Evolutionary conservation across 768 basidiomycete genomes (phyloP).

Genomic region (Ephemerocybe angulata): DNA sequence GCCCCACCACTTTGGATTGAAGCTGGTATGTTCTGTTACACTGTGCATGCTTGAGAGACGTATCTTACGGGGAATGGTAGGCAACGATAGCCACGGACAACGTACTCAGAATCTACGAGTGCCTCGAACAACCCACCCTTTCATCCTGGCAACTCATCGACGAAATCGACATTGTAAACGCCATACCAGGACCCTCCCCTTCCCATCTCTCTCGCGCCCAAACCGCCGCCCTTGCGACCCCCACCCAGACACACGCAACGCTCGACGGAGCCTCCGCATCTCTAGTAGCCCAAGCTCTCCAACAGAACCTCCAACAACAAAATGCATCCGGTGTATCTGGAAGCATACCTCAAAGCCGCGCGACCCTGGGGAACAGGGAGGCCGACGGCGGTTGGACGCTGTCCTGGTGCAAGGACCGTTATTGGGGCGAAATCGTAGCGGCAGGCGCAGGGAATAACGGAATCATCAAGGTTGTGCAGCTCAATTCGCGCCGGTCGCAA

Average conservation of each 20-base stretch:
- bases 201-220: slow-evolving; percentile 43
- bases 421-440: slow-evolving; percentile 91
- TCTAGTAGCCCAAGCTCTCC: slow-evolving; percentile 61
- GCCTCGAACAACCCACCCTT: slow-evolving; percentile 71
- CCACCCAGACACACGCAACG: slow-evolving; percentile 58
- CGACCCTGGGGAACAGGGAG: slow-evolving; percentile 61
- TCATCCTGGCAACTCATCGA: slow-evolving; percentile 73
- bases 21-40: slow-evolving; percentile 54
- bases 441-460: slow-evolving; percentile 70
- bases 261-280: slow-evolving; percentile 57
- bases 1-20: slow-evolving; percentile 83
- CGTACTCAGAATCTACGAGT: slow-evolving; percentile 85
- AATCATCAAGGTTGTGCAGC: slow-evolving; percentile 79
- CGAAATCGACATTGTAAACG: slow-evolving; percentile 67
- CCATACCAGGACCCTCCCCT: slow-evolving; percentile 44
- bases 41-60: neutral
- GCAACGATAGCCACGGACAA: slow-evolving; percentile 89
- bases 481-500: slow-evolving; percentile 64
- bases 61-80: too few species aligned
- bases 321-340: slow-evolving; percentile 14
- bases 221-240: slow-evolving; percentile 63
- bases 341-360: slow-evolving; percentile 23
- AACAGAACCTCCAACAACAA: slow-evolving; percentile 46
- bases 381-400: slow-evolving; percentile 92
- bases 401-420: slow-evolving; percentile 93